Base-by-base conservation (phyloP, 768 basidiomycete species). In the Serendipita sp. region DNA sequence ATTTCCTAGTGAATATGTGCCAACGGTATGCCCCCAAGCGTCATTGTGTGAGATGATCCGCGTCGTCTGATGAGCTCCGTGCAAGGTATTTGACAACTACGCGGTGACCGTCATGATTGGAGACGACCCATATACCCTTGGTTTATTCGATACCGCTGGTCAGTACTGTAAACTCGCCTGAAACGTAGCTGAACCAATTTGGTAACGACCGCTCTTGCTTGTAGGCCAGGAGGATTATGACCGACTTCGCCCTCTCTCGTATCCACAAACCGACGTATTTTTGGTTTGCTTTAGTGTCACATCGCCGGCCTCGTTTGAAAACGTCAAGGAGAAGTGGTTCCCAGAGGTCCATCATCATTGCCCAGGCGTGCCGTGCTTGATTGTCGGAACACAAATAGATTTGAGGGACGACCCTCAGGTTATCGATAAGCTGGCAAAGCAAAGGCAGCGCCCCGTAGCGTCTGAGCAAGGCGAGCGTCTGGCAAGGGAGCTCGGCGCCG, bases 321-420 rank as follows among this genome's bases (percentile, higher is more conserved):
- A 99, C 87, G 95, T 99, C 72, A 98, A 96, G 83, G 96, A 99
- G 78, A 99, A 99, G 75, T 99, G 96, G 96, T 96, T 98, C 83
- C 96, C 96, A 3, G 96, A 99, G 79, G 95, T 99, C 64, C 94
- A 94, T 74, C 96, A 98, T 74, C 96, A 99, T 73, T 99, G 96
- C 81, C 96, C 96, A 15, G 95, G 96, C 60, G 95, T 97, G 65
- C 94, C 95, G 69, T 97, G 95, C 82, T 85, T 99, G 72, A 97
- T 99, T 72, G 95, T 99, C 65, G 96, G 96, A 69, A 99, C 96
- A 56, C 96, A 99, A 78, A 81, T 96, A 73, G 96, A 99, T 82
- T 75, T 99, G 76, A 82, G 95, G 74, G 94, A 97, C 71, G 96
- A 99, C 72, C 76, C 82, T 30, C 84, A 87, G 73, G 94, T 98